A percentile compares a stretch with the other conserved stretches of the same genome.
Evolutionary conservation across 192 early-diverging fungal species (phyloP).

Genomic region (Podila epigama): DNA sequence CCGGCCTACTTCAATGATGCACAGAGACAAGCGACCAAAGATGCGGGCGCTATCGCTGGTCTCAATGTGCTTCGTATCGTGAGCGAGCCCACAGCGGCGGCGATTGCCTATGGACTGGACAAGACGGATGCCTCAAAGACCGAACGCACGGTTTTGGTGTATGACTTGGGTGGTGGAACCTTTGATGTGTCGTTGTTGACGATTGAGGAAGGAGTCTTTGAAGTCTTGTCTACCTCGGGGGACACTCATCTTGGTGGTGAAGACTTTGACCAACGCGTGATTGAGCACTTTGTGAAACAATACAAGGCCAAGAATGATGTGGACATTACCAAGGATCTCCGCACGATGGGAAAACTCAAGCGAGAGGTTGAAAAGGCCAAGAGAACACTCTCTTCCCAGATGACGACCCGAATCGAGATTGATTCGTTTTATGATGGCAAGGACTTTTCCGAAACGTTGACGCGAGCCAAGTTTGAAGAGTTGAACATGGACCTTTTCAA

Average conservation of each 20-base stretch:
- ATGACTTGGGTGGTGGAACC: conserved; percentile 96
- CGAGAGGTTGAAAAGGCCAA: conserved; percentile 91
- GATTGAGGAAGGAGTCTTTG: conserved; percentile 95
- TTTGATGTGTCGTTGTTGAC: conserved; percentile 96
- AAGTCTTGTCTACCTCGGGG: conserved; percentile 96
- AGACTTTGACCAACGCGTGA: conserved; percentile 84
- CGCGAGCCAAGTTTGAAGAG: conserved; percentile 94
- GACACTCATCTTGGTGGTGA: conserved; percentile 86
- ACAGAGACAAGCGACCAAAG: conserved; percentile 92
- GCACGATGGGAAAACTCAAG: conserved; percentile 92
- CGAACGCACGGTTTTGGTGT: conserved; percentile 92
- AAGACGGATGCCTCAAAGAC: conserved; percentile 79
- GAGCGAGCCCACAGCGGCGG: conserved; percentile 93
- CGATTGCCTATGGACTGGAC: conserved; percentile 87
- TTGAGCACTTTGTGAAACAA: conserved; percentile 87
- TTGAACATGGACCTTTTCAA: conserved; percentile 91
- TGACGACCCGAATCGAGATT: conserved; percentile 88
- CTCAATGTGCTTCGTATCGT: conserved; percentile 88
- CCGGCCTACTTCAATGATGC: conserved; percentile 95
- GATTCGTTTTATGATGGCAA: conserved; percentile 86
- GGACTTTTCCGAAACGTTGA: conserved; percentile 90
- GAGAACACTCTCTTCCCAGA: conserved; percentile 89
- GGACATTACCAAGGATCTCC: conserved; percentile 81
- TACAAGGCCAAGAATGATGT: conserved; percentile 87
- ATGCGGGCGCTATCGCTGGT: conserved; percentile 85